These are phyloP conservation scores for Lojkania enalia DNA, from an alignment of 2,329 filamentous ascomycete genomes.

Conservation along the genomic window DNA sequence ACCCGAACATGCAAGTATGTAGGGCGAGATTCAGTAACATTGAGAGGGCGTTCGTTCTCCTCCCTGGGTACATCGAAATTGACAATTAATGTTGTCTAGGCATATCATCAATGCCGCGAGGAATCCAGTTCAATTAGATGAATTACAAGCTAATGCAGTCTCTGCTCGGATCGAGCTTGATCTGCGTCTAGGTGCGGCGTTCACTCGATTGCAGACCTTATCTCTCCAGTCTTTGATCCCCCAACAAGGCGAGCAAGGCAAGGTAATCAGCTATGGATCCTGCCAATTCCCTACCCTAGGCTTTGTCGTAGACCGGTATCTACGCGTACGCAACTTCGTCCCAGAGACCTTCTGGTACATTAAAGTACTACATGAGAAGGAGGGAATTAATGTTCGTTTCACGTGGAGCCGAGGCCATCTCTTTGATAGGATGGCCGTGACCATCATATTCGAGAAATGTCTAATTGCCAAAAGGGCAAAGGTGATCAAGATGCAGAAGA, in stretches of 20 bases:
- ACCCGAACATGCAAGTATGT: constrained; percentile 74
- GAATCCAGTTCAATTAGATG: constrained; percentile 76
- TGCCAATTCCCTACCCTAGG: constrained; percentile 97
- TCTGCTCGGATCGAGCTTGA: constrained; percentile 89
- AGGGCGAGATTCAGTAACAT: constrained; percentile 95
- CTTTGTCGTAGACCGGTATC: constrained; percentile 95
- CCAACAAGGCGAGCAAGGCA: constrained; percentile 62
- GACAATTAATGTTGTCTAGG: constrained; percentile 48
- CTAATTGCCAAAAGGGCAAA: constrained; percentile 74
- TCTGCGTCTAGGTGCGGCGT: constrained; percentile 85
- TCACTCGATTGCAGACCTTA: constrained; percentile 84
- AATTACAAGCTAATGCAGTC: constrained; percentile 85
- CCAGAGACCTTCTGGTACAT: constrained; percentile 93
- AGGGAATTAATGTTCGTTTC: constrained; percentile 80
- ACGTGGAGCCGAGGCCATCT: constrained; percentile 79
- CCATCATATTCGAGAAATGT: constrained; percentile 84
- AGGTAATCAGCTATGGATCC: constrained; percentile 84
- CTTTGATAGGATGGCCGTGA: constrained; percentile 82
- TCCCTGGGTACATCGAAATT: background rate
- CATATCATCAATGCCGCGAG: constrained; percentile 85
- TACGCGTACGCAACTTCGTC: constrained; percentile 90
- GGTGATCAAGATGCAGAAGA: constrained; percentile 84
- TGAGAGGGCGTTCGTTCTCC: constrained; percentile 72
- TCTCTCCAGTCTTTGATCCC: constrained; percentile 73
- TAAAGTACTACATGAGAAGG: constrained; percentile 76